Evolutionary conservation across 306 rosid species (phyloP), one percentile per base, ranked within the genome.

Genomic region (Cicer bijugum): DNA sequence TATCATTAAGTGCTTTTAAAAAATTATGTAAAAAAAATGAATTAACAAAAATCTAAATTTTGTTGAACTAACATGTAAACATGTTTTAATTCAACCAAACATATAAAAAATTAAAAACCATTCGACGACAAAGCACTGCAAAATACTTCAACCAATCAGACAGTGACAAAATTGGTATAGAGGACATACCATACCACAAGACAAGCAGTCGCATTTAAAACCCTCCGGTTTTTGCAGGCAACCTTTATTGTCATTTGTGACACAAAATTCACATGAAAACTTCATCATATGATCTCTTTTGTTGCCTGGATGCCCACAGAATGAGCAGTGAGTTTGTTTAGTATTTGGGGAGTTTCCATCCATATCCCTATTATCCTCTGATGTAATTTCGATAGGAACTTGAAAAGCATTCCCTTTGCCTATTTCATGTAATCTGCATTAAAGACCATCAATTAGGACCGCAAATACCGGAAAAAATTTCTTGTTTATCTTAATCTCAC

Each of bases 241-340:
- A 75, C 91, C 92, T 66, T 72, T 90, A 19, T 79, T 67, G 47
- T 47, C 72, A 67, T 76, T 53, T 7, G 78, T 15, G 50, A 48
- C 73, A 57, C 98, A 91, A 81, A 76, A 75, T 77, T 85, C 86
- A 74, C 97, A 89, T 1, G 91, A 72, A 77, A 69, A 68, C 83
- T 85, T 87, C 75, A 73, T 42, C 75, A 75, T 46, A 80, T 94
- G 96, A 60, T 84, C 85, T 75, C 76, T 82, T 67, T 84, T 91
- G 85, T 74, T 87, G 78, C 97, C 97, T n/a, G 91, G 97, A 86
- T 91, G 95, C 79, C 97, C 99, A 81, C 97, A 91, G 82, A 91
- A 87, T 72, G 95, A 86, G 80, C 97, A 94, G 73, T 91, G 97
- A 84, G 86, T 73, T 81, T 70, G 69, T 81, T 86, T 94, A 60